These are phyloP conservation scores for Alternaria brassicae DNA, from an alignment of 2,329 filamentous ascomycete genomes.

Conservation along the genomic window DNA sequence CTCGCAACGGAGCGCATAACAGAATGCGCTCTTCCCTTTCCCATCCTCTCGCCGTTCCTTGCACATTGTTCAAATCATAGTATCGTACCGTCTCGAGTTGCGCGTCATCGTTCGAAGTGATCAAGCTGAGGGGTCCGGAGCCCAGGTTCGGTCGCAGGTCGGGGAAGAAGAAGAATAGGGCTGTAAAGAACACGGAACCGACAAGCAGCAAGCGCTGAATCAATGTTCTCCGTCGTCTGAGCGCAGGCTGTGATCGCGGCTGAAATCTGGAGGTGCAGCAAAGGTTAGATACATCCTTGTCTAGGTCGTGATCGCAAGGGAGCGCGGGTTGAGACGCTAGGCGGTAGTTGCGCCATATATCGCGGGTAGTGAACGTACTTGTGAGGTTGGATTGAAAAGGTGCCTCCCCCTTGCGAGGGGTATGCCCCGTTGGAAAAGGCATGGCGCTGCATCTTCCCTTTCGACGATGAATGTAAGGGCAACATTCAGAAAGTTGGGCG, in stretches of 20 bases:
- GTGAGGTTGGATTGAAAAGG: conserved; percentile 88
- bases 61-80: conserved; percentile 91
- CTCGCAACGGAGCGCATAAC: conserved; percentile 90
- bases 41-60: conserved; percentile 92
- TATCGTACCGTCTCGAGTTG: conserved; percentile 95
- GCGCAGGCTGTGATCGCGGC: conserved; percentile 76
- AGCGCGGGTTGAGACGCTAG: conserved; percentile 25
- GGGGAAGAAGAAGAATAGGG: conserved; percentile 76
- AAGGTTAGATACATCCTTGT: conserved; percentile 41
- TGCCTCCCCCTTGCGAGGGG: conserved; percentile 69
- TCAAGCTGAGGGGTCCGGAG: conserved; percentile 70
- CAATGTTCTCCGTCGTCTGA: conserved; percentile 76
- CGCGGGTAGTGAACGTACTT: conserved; percentile 65
- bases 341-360: conserved; percentile 32
- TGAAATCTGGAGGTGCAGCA: conserved; percentile 71
- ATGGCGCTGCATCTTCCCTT: conserved; percentile 84
- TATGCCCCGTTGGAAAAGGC: conserved; percentile 84
- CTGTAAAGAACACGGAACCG: conserved; percentile 63
- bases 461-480: conserved; percentile 64
- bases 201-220: conserved; percentile 70
- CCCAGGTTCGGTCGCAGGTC: conserved; percentile 71
- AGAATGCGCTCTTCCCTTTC: conserved; percentile 95
- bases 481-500: conserved; percentile 59
- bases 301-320: conserved; percentile 25
- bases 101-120: conserved; percentile 71